Percentiles rank a stretch among this genome's conserved stretches.
Evolutionary conservation across 768 basidiomycete species (phyloP).

Genomic region (Amanita inopinata): DNA sequence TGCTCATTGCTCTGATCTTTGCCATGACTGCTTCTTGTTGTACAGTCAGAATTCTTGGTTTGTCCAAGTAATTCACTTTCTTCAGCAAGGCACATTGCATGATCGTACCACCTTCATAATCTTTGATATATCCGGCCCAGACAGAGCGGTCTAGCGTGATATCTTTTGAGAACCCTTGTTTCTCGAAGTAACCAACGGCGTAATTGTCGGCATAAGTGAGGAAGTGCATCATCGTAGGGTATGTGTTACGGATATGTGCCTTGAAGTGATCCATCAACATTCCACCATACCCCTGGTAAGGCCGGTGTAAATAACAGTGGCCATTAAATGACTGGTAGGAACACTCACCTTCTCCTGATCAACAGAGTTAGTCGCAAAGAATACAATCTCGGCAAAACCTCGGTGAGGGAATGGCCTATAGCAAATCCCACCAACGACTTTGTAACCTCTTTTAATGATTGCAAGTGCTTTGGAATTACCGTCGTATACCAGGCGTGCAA

Average conservation of each 20-base stretch:
- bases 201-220: slow-evolving; percentile 98
- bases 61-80: slow-evolving; percentile 83
- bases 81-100: slow-evolving; percentile 98
- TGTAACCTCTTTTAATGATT: slow-evolving; percentile 89
- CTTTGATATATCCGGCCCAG: slow-evolving; percentile 99
- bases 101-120: slow-evolving; percentile 98
- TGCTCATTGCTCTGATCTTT: slow-evolving; percentile 82
- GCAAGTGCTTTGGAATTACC: slow-evolving; percentile 86
- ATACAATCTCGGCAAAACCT: slow-evolving; percentile 96
- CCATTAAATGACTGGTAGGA: background rate
- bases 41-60: slow-evolving; percentile 57
- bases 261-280: slow-evolving; percentile 99
- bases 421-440: slow-evolving; percentile 96
- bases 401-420: slow-evolving; percentile 93
- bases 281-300: slow-evolving; percentile 81
- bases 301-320: background rate
- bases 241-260: slow-evolving; percentile 74
- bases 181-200: slow-evolving; percentile 98
- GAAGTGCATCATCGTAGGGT: slow-evolving; percentile 88
- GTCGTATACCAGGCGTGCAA: slow-evolving; percentile 91
- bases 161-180: slow-evolving; percentile 98
- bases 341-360: slow-evolving; percentile 87
- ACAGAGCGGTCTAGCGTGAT: slow-evolving; percentile 83
- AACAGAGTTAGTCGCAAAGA: slow-evolving; percentile 93
- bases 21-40: slow-evolving; percentile 87